These are phyloP conservation scores for Iris macrosiphon DNA, from an alignment of 106 monocot genomes.

Conservation along the genomic window DNA sequence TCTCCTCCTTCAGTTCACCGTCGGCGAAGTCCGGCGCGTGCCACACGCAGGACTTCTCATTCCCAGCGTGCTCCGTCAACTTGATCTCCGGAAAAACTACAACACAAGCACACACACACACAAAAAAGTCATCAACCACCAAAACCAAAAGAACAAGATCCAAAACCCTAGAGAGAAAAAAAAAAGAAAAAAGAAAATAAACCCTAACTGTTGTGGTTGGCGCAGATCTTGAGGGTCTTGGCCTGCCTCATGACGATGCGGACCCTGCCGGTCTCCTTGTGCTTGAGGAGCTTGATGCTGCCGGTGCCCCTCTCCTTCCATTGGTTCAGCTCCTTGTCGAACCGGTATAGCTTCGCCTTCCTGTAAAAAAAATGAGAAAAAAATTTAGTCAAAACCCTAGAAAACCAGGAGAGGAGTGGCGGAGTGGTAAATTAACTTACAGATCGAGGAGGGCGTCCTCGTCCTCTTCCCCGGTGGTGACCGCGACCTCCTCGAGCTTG, in stretches of 20 bases:
- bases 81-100: conserved; percentile 49
- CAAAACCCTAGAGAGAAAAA: no score
- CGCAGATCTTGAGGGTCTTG: conserved; percentile 95
- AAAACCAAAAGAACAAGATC: no score
- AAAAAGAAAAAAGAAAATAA: not conserved
- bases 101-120: no score
- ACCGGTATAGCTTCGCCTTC: conserved; percentile 85
- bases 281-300: conserved; percentile 72
- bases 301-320: conserved; percentile 92
- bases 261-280: conserved; percentile 62
- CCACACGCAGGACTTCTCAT: conserved; percentile 91
- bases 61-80: conserved; percentile 77
- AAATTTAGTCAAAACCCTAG: not conserved
- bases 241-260: conserved; percentile 84
- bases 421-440: conserved; percentile 19
- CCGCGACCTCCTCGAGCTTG: conserved; percentile 72
- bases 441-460: conserved; percentile 72
- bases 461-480: conserved; percentile 87
- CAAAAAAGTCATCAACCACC: not conserved
- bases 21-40: conserved; percentile 83
- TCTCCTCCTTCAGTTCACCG: conserved; percentile 83
- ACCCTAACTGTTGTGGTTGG: conserved; percentile 64
- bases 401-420: not conserved
- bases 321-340: conserved; percentile 78
- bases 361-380: conserved; percentile 14